Percentiles rank a stretch among this genome's conserved stretches.
Conservation (phyloP, 2,329 filamentous ascomycete species). For the Scorias spongiosa region DNA sequence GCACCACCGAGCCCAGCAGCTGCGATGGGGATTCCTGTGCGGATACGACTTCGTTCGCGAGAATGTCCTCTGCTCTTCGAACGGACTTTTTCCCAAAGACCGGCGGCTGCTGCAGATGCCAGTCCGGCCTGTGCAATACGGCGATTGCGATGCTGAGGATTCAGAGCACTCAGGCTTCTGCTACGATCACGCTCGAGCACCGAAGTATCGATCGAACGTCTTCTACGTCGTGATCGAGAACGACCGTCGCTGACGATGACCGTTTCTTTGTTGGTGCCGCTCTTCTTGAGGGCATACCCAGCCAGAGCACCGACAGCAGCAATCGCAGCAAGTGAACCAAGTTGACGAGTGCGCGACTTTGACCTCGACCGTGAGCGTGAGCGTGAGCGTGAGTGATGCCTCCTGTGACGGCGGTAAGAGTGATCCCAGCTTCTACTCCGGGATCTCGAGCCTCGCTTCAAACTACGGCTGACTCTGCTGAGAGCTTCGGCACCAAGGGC, state of each 20-base stretch:
- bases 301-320: slow-evolving; percentile 46
- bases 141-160: slow-evolving; percentile 39
- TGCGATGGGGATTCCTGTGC: slow-evolving; percentile 43
- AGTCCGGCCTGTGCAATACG: slow-evolving; percentile 47
- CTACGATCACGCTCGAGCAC: slow-evolving; percentile 9
- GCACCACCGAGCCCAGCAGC: slow-evolving; percentile 47
- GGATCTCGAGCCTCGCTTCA: slow-evolving; percentile 21
- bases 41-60: slow-evolving; percentile 35
- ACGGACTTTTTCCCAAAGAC: slow-evolving; percentile 41
- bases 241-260: slow-evolving; percentile 28
- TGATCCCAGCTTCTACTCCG: neutral
- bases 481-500: slow-evolving; percentile 46
- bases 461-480: slow-evolving; percentile 31
- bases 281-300: slow-evolving; percentile 32
- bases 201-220: slow-evolving; percentile 22
- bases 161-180: slow-evolving; percentile 23
- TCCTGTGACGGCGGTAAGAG: neutral
- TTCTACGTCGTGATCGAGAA: slow-evolving; percentile 30
- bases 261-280: slow-evolving; percentile 33
- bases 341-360: slow-evolving; percentile 33
- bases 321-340: slow-evolving; percentile 44
- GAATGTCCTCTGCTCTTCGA: slow-evolving; percentile 38
- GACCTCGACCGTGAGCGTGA: slow-evolving; percentile 27
- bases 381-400: slow-evolving; percentile 2
- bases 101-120: slow-evolving; percentile 46